Evolutionary conservation across 148 eudicot genomes (phyloP).

Genomic region (Rhododendron griersonianum): DNA sequence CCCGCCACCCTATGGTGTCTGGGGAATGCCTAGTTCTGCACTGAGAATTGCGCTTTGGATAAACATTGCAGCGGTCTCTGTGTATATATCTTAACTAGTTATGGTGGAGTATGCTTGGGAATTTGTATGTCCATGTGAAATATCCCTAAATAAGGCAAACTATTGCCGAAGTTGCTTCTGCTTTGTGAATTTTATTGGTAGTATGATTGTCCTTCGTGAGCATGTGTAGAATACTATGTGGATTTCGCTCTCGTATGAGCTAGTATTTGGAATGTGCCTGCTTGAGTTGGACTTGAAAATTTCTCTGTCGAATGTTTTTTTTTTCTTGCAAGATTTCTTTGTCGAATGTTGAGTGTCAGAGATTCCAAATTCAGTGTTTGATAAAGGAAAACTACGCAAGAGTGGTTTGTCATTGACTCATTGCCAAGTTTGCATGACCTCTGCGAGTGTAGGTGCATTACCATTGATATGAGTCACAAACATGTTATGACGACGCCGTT

Average conservation of each 20-base stretch:
- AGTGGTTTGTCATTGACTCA: too few species aligned
- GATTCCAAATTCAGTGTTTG: neutral
- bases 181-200: neutral
- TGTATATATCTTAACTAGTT: neutral
- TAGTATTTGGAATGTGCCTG: conserved; percentile 5
- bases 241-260: conserved; percentile 4
- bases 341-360: neutral
- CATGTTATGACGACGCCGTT: too few species aligned
- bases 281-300: neutral
- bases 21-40: conserved; percentile 67
- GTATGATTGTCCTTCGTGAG: neutral
- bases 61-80: neutral
- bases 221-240: conserved; percentile 7
- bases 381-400: too few species aligned
- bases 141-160: conserved; percentile 16
- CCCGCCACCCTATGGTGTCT: conserved; percentile 45
- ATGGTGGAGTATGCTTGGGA: neutral
- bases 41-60: conserved; percentile 19
- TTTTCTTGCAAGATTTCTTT: neutral
- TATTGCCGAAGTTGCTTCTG: conserved; percentile 1
- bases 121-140: conserved; percentile 7
- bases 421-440: neutral
- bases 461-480: too few species aligned
- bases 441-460: too few species aligned
- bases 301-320: neutral